These are phyloP conservation scores for Nephelium lappaceum DNA, from an alignment of 345 rosid genomes.

Conservation along the genomic window DNA sequence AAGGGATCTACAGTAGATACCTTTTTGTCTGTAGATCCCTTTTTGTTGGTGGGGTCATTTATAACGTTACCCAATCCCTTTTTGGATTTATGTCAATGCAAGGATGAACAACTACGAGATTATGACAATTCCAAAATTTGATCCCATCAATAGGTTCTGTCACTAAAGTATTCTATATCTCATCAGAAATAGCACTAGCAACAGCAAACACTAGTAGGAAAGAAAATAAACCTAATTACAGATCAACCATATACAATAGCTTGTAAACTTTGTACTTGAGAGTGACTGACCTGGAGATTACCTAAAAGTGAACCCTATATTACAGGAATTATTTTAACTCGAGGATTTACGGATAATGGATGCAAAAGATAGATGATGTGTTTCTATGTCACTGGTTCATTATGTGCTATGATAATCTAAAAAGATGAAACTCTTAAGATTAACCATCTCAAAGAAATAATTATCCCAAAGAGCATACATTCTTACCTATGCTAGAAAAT, in stretches of 20 bases:
- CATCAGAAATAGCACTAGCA: neutral
- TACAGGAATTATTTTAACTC: neutral
- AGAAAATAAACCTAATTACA: slow-evolving; percentile 7
- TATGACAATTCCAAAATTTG: neutral
- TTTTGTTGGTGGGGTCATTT: too few species aligned
- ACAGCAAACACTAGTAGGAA: neutral
- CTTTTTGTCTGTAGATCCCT: too few species aligned
- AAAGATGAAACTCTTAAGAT: neutral
- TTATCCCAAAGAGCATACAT: neutral
- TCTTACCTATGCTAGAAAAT: slow-evolving; percentile 94
- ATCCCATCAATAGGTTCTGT: neutral
- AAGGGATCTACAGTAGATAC: too few species aligned
- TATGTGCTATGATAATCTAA: neutral
- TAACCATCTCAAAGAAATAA: neutral
- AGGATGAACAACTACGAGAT: too few species aligned
- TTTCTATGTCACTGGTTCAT: neutral
- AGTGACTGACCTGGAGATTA: neutral
- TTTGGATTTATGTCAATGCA: too few species aligned
- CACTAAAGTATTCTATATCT: neutral
- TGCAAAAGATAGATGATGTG: neutral
- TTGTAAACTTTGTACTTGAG: too few species aligned
- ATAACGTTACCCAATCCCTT: too few species aligned
- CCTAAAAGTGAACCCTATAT: neutral
- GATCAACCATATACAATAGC: neutral
- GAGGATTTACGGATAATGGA: neutral